Conservation (phyloP, 805 yeast genomes). For the Candida fluviatilis region DNA sequence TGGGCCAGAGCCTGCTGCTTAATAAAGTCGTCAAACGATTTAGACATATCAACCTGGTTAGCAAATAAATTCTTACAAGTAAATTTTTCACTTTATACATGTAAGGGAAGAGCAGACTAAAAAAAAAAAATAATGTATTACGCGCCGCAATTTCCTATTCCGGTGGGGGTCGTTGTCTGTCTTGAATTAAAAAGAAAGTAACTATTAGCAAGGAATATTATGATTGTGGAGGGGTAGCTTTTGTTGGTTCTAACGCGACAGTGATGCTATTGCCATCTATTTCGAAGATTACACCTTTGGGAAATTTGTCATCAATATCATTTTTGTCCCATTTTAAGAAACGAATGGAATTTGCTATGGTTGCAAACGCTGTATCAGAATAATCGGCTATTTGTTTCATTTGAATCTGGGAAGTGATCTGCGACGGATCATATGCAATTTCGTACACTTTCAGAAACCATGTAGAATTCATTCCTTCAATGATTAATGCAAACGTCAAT, state of each 20-base stretch:
- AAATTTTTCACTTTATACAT: slow-evolving; percentile 2
- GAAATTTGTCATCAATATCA: not conserved
- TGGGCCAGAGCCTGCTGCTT: slow-evolving; percentile 41
- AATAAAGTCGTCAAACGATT: slow-evolving; percentile 50
- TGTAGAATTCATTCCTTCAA: not conserved
- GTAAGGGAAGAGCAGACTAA: not conserved
- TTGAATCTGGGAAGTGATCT: not conserved
- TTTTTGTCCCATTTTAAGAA: slow-evolving; percentile 4
- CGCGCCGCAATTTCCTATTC: slow-evolving; percentile 1
- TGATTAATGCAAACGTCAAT: not conserved
- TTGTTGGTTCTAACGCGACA: not conserved
- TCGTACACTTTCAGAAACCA: slow-evolving; percentile 3
- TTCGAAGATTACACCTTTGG: not conserved
- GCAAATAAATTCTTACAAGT: slow-evolving; percentile 1
- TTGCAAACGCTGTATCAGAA: not conserved
- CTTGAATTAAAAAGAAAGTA: no score
- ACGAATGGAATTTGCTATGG: not conserved
- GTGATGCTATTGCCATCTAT: not conserved
- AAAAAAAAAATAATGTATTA: not conserved
- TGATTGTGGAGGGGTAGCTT: not conserved
- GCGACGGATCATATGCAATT: not conserved
- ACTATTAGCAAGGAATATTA: no score
- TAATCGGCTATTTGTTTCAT: not conserved
- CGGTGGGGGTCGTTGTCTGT: not conserved
- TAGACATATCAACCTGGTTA: slow-evolving; percentile 10